A percentile compares a stretch with the other conserved stretches of the same genome.
Conservation (phyloP, 257 asterid genomes). For the Cordia subcordata region DNA sequence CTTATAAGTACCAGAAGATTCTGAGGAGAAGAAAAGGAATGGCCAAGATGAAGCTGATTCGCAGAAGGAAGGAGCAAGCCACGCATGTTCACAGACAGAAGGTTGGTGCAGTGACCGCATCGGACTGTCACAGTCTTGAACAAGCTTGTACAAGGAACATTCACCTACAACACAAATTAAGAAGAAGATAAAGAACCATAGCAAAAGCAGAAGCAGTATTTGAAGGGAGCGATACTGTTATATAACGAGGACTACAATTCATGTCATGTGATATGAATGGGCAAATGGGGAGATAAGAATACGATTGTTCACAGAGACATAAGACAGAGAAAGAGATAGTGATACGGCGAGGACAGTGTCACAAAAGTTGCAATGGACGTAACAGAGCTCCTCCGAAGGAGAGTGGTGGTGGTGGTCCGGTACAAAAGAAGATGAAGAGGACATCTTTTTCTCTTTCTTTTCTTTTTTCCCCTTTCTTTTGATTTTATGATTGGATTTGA, state of each 20-base stretch:
- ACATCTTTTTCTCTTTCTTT: conserved; percentile 34
- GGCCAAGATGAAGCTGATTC: conserved; percentile 81
- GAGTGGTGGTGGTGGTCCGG: conserved; percentile 74
- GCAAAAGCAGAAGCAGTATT: neutral
- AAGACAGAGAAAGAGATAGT: neutral
- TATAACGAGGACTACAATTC: neutral
- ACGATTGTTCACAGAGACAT: neutral
- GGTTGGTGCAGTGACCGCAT: conserved; percentile 98
- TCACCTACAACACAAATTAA: conserved; percentile 44
- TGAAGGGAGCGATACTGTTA: neutral
- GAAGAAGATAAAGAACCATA: neutral
- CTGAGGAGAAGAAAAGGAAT: conserved; percentile 87
- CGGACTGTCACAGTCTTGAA: conserved; percentile 95
- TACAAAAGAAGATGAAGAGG: conserved; percentile 77
- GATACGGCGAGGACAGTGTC: conserved; percentile 93
- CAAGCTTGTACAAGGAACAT: conserved; percentile 91
- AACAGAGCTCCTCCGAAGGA: conserved; percentile 87
- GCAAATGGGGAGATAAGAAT: neutral
- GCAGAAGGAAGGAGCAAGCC: conserved; percentile 66
- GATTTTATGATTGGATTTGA: conserved; percentile 41
- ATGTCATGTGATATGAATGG: neutral
- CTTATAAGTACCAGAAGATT: conserved; percentile 59
- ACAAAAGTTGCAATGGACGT: conserved; percentile 89
- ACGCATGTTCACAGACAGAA: conserved; percentile 90
- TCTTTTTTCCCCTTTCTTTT: conserved; percentile 1